These are phyloP conservation scores for Taphrina populina DNA, from an alignment of 1,139 yeast species.

Conservation along the genomic window DNA sequence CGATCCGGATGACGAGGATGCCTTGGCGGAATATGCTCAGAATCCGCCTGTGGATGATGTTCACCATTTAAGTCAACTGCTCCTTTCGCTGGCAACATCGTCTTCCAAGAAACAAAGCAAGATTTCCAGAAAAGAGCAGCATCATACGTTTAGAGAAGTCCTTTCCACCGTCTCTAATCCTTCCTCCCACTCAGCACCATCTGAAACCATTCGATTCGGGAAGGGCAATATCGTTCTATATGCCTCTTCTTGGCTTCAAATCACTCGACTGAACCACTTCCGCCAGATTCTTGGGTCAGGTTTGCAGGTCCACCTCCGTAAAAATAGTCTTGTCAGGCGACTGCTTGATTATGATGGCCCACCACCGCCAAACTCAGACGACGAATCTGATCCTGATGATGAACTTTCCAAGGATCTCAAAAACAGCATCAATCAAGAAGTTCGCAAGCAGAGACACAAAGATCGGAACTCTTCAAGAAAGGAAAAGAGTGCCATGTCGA, in stretches of 20 bases:
- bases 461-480: slow-evolving; percentile 26
- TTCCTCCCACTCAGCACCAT: slow-evolving; percentile 27
- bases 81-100: slow-evolving; percentile 39
- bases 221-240: slow-evolving; percentile 33
- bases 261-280: slow-evolving; percentile 37
- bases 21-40: slow-evolving; percentile 15
- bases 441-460: slow-evolving; percentile 33
- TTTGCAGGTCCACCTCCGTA: slow-evolving; percentile 38
- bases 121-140: slow-evolving; percentile 39
- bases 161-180: slow-evolving; percentile 39
- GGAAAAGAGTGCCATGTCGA: slow-evolving; percentile 32
- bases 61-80: slow-evolving; percentile 37
- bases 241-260: slow-evolving; percentile 39
- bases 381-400: slow-evolving; percentile 29
- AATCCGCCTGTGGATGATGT: slow-evolving; percentile 38
- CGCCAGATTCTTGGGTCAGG: slow-evolving; percentile 39
- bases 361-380: slow-evolving; percentile 34
- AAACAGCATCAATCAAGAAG: slow-evolving; percentile 32
- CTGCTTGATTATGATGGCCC: slow-evolving; percentile 38
- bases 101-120: slow-evolving; percentile 40
- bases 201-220: slow-evolving; percentile 35
- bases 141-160: slow-evolving; percentile 40
- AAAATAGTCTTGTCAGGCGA: slow-evolving; percentile 37
- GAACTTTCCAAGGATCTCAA: slow-evolving; percentile 29
- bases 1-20: slow-evolving; percentile 36